A percentile compares a stretch with the other conserved stretches of the same genome.
phyloP scores from a whole-genome alignment of 164 flowering plant species.

The Dillenia suffruticosa region DNA sequence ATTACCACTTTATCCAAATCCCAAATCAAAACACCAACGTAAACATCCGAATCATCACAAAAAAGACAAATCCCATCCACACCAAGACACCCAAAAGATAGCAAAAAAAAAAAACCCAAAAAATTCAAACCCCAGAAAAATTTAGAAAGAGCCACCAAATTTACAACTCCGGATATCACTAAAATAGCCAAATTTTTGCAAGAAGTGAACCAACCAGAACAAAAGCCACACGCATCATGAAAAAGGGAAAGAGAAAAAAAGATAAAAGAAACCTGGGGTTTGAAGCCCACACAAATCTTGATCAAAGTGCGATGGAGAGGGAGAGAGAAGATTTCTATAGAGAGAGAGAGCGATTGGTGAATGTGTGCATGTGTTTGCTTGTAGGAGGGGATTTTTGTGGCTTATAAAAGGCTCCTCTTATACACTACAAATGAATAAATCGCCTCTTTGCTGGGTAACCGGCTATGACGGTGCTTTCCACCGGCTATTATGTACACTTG shows the following conservation, averaged over 20 bases:
- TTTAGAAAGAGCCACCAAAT: neutral
- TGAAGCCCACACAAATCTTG: too few species aligned
- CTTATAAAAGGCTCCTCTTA: too few species aligned
- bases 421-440: too few species aligned
- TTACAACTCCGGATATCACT: neutral
- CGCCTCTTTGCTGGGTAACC: too few species aligned
- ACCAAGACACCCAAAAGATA: slow-evolving; percentile 3
- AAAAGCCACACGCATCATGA: neutral
- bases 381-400: too few species aligned
- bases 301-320: too few species aligned
- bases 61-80: slow-evolving; percentile 15
- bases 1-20: neutral
- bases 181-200: neutral
- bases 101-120: slow-evolving; percentile 4
- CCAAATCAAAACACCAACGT: slow-evolving; percentile 9
- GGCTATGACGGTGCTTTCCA: too few species aligned
- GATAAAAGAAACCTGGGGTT: neutral
- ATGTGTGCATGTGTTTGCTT: too few species aligned
- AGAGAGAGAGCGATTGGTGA: too few species aligned
- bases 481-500: too few species aligned
- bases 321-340: too few species aligned
- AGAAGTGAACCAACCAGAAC: slow-evolving; percentile 1
- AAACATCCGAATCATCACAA: slow-evolving; percentile 14
- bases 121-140: slow-evolving; percentile 1
- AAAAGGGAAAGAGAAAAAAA: neutral